Evolutionary conservation across 2,329 filamentous ascomycete species (phyloP), one percentile per base, ranked within the genome.

Genomic region (Neonectria faginata): DNA sequence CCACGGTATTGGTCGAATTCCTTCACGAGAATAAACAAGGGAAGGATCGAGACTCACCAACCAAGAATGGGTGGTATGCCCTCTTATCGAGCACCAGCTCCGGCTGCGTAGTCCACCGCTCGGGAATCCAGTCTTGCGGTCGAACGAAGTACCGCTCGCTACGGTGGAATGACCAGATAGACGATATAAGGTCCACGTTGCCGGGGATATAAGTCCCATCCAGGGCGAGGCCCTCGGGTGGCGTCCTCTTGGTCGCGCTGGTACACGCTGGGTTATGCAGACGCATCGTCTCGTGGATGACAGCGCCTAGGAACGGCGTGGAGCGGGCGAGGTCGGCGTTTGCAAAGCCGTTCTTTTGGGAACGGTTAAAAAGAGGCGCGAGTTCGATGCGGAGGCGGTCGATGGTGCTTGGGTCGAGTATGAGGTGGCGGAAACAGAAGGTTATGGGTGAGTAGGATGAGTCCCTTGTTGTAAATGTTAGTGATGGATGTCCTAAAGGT

Each of bases 281-380:
- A 1, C 77, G 68, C 29, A 78, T 60, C 0, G 75, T 74, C 56
- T 78, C 77, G 20, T 73, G 70, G 25, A 77, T 74, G 10, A 76
- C 53, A 0, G 74, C 75, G 10, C 71, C 73, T 1, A 78, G 58
- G 18, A 68, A 66, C 6, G 44, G 55, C 14, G 54, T 56, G 6
- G 70, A 51, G 7, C 64, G 62, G 10, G 48, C 41, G 10, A 75
- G 65, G 41, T 75, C 71, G 10, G 20, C 31, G 12, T 67, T 51
- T 0, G 65, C 31, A 27, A 75, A 75, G 14, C 72, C 72, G 0
- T 64, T 60, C 0, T 63, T 51, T 0, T 68, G 16, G 0, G 72
- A 72, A 11, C 58, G 56, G 20, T 68, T 67, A 36, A 60, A 70
- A 0, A 58, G 27, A 1, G 64, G 51, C 1, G 59, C 50, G 9